These are phyloP conservation scores for Suillus brevipes DNA, from an alignment of 768 basidiomycete genomes.

Conservation along the genomic window DNA sequence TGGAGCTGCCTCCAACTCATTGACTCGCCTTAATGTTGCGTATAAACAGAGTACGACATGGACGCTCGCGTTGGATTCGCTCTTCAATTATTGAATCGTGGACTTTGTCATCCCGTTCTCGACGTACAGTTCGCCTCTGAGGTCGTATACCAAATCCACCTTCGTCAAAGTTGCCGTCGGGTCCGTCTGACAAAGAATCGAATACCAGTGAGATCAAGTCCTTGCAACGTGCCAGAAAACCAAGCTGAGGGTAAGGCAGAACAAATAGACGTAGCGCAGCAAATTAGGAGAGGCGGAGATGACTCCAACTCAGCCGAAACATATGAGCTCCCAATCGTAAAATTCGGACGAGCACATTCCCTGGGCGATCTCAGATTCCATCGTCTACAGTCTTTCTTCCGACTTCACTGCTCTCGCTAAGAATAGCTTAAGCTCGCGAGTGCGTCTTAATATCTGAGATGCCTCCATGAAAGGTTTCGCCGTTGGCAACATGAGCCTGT, in stretches of 20 bases:
- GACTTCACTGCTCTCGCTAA: conserved; percentile 47
- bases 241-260: conserved; percentile 42
- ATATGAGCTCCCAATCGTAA: conserved; percentile 3
- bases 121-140: conserved; percentile 53
- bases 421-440: conserved; percentile 48
- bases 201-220: conserved; percentile 40
- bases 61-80: conserved; percentile 89
- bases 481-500: conserved; percentile 29
- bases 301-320: conserved; percentile 8
- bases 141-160: conserved; percentile 45
- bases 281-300: conserved; percentile 7
- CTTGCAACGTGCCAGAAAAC: conserved; percentile 47
- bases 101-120: conserved; percentile 85
- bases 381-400: conserved; percentile 15
- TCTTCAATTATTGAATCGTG: conserved; percentile 93
- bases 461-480: conserved; percentile 24
- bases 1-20: conserved; percentile 16
- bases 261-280: conserved; percentile 47
- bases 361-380: conserved; percentile 11
- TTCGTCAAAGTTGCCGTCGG: conserved; percentile 57
- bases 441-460: conserved; percentile 34
- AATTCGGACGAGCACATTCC: conserved; percentile 29
- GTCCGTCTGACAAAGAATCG: conserved; percentile 60
- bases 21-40: conserved; percentile 95
- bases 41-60: conserved; percentile 94